A percentile compares a stretch with the other conserved stretches of the same genome.
phyloP scores from a whole-genome alignment of 2,329 filamentous ascomycete species.

The Paradendryphiella salina region DNA sequence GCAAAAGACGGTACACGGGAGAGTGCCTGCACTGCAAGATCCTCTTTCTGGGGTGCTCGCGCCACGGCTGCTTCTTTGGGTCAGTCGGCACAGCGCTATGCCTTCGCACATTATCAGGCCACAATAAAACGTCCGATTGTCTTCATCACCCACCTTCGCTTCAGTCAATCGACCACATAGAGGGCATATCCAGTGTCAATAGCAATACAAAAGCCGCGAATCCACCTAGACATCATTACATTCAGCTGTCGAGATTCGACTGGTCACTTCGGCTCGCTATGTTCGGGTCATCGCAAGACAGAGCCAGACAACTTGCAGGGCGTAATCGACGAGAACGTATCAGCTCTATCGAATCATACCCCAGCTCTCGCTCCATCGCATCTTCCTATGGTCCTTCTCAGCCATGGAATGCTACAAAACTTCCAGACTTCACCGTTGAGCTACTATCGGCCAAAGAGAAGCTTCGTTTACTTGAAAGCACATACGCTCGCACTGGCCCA shows the following conservation, averaged over 20 bases:
- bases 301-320: conserved; percentile 42
- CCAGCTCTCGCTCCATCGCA: conserved; percentile 20
- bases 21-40: background rate
- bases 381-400: conserved; percentile 19
- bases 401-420: background rate
- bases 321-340: conserved; percentile 35
- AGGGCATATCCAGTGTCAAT: background rate
- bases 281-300: conserved; percentile 43
- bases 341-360: conserved; percentile 24
- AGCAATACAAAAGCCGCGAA: background rate
- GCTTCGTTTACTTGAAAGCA: background rate
- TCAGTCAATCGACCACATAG: conserved; percentile 6
- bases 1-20: background rate
- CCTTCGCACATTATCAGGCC: background rate
- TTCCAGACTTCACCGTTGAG: background rate
- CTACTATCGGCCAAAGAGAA: background rate
- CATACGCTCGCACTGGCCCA: background rate
- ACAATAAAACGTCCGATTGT: conserved; percentile 12
- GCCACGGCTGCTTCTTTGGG: background rate
- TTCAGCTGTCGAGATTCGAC: background rate
- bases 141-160: background rate
- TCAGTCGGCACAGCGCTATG: background rate
- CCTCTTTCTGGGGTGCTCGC: background rate
- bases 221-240: background rate
- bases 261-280: conserved; percentile 18